Conservation (phyloP, 805 yeast species). For the Priceomyces melissophilus region DNA sequence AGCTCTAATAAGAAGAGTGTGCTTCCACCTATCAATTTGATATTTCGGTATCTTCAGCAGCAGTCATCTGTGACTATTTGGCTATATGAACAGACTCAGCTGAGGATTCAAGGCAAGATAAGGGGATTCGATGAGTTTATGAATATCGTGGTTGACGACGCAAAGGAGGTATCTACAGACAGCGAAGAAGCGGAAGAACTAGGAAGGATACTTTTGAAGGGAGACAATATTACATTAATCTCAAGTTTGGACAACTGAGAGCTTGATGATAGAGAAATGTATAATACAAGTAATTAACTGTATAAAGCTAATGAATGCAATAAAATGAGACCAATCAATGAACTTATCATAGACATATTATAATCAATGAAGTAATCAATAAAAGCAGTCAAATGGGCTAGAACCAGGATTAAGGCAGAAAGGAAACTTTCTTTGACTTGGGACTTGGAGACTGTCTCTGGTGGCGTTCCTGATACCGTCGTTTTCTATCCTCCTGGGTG, state of each 20-base stretch:
- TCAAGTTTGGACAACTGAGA: constrained; percentile 30
- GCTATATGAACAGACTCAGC: constrained; percentile 81
- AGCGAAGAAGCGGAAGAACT: constrained; percentile 52
- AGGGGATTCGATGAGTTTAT: constrained; percentile 97
- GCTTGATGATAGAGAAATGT: not conserved
- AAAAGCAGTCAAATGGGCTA: no score
- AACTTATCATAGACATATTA: no score
- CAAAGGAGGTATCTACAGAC: constrained; percentile 56
- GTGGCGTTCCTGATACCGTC: constrained; percentile 15
- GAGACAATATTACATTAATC: constrained; percentile 88
- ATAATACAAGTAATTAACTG: constrained; percentile 1
- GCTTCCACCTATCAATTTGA: constrained; percentile 89
- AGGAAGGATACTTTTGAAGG: constrained; percentile 81
- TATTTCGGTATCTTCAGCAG: constrained; percentile 82
- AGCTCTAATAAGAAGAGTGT: constrained; percentile 31
- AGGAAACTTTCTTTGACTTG: no score
- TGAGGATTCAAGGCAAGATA: constrained; percentile 76
- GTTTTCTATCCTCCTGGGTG: constrained; percentile 26
- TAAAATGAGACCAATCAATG: no score
- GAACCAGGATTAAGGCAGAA: no score
- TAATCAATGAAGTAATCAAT: no score
- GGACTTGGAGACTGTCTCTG: not conserved
- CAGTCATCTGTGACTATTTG: constrained; percentile 78
- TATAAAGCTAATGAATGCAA: not conserved
- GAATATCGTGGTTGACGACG: constrained; percentile 69